Base-by-base conservation (phyloP, 495 filamentous ascomycete species). In the Venustampulla echinocandica region DNA sequence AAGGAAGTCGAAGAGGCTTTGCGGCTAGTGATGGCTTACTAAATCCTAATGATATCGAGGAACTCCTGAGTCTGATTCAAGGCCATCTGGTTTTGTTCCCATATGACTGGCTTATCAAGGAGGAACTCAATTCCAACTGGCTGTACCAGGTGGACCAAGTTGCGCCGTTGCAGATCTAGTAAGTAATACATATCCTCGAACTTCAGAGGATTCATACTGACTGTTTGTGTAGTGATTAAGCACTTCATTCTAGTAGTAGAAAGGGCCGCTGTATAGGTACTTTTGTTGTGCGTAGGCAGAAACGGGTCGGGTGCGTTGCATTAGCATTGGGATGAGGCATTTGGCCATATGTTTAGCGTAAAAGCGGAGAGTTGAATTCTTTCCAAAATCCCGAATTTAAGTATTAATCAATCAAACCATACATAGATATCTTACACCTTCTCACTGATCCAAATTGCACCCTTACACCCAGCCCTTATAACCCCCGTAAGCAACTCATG, bases 151-250 rank as follows among this genome's bases (percentile, higher is more conserved):
- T 96, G 37, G 92, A 98, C 63, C 84, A 92, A 59, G 79, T 98
- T 61, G 93, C 92, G 53, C 92, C 92, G 41, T 70, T 97, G 67
- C 87, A 95, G 67, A 98, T 98, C 49, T 98, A 97, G 90, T 95
- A 77, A 78, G 89, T 77, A 43, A 6, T 6, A 10, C 6, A 17
- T 15, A 9, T 15, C 34, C 15, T 10, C 6, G 34, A 9, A 9
- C 5, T 2, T 9, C 44, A 38, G 2, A 33, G n/a, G 27, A 46
- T 21, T 17, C 32, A 20, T 38, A 21, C 49, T 57, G 39, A 58
- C 41, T 23, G 13, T 28, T 18, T 30, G 33, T 33, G 7, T 23
- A 57, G 53, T 43, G 40, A 61, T 35, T 56, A 56, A 45, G 22
- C 20, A 25, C 44, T 44, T 52, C n/a, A n/a, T n/a, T n/a, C n/a